phyloP scores from a whole-genome alignment of 2,329 filamentous ascomycete species.

The Cytospora leucostoma region DNA sequence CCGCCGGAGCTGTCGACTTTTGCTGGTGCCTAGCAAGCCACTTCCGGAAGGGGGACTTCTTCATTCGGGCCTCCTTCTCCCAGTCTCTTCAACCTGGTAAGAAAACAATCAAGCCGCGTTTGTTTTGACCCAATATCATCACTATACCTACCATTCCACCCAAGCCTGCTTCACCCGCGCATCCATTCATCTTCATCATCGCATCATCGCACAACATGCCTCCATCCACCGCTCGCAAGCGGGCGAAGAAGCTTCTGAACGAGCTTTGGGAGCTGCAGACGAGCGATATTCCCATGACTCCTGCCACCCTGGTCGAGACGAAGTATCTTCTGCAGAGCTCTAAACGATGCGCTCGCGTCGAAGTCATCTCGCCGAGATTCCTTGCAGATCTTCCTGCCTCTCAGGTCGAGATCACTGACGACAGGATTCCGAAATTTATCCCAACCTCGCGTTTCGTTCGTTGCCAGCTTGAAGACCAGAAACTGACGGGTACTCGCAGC shows the following conservation, averaged over 20 bases:
- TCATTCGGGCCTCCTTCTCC: background rate
- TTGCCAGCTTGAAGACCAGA: conserved; percentile 45
- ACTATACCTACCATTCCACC: background rate
- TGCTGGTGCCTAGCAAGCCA: background rate
- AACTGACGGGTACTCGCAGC: conserved; percentile 39
- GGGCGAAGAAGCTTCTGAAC: conserved; percentile 24
- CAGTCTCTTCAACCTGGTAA: background rate
- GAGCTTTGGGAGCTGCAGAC: conserved; percentile 33
- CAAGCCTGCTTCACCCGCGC: background rate
- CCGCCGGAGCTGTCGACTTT: background rate
- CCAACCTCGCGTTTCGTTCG: conserved; percentile 23
- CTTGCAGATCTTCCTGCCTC: conserved; percentile 15
- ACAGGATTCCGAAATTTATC: conserved; percentile 39
- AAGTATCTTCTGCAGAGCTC: conserved; percentile 32
- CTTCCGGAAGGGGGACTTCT: background rate
- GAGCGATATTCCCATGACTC: conserved; percentile 31
- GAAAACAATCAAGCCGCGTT: background rate
- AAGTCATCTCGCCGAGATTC: conserved; percentile 19
- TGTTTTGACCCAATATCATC: background rate
- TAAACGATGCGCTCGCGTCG: conserved; percentile 18
- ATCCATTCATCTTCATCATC: background rate
- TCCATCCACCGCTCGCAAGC: conserved; percentile 21
- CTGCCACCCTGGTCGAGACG: conserved; percentile 32
- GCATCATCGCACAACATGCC: conserved; percentile 14
- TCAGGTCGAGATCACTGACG: conserved; percentile 17